These are phyloP conservation scores for Abrus pulchellus DNA, from an alignment of 306 rosid genomes.

Conservation along the genomic window DNA sequence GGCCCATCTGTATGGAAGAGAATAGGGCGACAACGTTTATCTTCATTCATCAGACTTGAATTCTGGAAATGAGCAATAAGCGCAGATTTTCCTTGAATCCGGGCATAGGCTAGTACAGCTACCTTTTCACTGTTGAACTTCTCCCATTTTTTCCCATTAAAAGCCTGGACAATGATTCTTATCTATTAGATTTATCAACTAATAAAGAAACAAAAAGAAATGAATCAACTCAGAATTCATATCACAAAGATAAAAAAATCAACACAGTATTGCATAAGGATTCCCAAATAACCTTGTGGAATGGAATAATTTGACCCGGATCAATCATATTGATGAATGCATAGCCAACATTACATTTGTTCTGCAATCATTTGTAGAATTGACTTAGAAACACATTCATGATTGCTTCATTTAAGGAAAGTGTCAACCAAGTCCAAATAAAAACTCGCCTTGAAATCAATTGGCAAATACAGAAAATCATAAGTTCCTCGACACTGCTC, in stretches of 20 bases:
- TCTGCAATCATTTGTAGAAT: conserved; percentile 59
- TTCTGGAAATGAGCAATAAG: conserved; percentile 88
- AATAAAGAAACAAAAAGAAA: conserved; percentile 22
- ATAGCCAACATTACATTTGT: conserved; percentile 94
- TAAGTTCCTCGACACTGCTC: conserved; percentile 87
- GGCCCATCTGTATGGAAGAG: conserved; percentile 90
- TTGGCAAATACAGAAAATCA: conserved; percentile 90
- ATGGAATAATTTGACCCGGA: conserved; percentile 80
- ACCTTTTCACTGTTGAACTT: conserved; percentile 95
- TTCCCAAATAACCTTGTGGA: conserved; percentile 67
- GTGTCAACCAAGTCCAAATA: conserved; percentile 42
- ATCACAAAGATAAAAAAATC: conserved; percentile 32
- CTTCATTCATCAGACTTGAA: conserved; percentile 87
- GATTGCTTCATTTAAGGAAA: conserved; percentile 26
- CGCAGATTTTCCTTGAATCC: conserved; percentile 88
- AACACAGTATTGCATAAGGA: conserved; percentile 26
- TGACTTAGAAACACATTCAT: conserved; percentile 45
- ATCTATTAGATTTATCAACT: conserved; percentile 43
- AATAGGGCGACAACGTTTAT: conserved; percentile 89
- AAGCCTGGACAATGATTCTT: conserved; percentile 64
- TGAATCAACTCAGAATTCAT: conserved; percentile 19
- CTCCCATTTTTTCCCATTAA: conserved; percentile 92
- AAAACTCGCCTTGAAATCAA: conserved; percentile 82
- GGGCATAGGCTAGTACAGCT: conserved; percentile 87
- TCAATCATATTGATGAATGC: conserved; percentile 92